Evolutionary conservation across 2,329 filamentous ascomycete genomes (phyloP).

Genomic region (Aspergillus pseudoglaucus): DNA sequence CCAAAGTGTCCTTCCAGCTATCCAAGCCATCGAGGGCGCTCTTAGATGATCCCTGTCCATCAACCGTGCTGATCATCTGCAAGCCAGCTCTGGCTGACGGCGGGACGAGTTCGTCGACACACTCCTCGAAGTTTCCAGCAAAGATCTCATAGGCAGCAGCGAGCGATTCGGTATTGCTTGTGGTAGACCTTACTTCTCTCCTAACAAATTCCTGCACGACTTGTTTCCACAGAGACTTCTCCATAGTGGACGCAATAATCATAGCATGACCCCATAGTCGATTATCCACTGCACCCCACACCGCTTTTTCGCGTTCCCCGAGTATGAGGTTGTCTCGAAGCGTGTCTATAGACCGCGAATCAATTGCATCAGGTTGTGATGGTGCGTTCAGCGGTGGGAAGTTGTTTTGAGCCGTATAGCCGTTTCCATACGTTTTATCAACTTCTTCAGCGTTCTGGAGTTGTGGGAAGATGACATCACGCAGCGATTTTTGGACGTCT

Average conservation of each 20-base stretch:
- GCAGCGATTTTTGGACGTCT: slow-evolving; percentile 66
- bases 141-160: slow-evolving; percentile 90
- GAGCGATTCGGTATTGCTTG: slow-evolving; percentile 75
- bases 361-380: slow-evolving; percentile 59
- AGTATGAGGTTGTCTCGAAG: slow-evolving; percentile 67
- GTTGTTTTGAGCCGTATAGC: slow-evolving; percentile 27
- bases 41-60: slow-evolving; percentile 54
- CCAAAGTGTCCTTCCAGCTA: slow-evolving; percentile 87
- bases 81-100: slow-evolving; percentile 86
- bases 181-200: slow-evolving; percentile 80
- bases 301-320: slow-evolving; percentile 83
- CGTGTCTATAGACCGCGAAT: slow-evolving; percentile 62
- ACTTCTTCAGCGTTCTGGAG: slow-evolving; percentile 26
- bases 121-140: slow-evolving; percentile 89
- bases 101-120: slow-evolving; percentile 90
- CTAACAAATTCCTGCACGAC: slow-evolving; percentile 93
- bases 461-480: slow-evolving; percentile 64
- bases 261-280: slow-evolving; percentile 95
- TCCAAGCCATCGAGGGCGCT: slow-evolving; percentile 80
- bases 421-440: slow-evolving; percentile 18
- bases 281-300: slow-evolving; percentile 89
- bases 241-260: slow-evolving; percentile 75
- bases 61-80: slow-evolving; percentile 74
- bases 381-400: slow-evolving; percentile 28
- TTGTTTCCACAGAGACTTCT: slow-evolving; percentile 73